Base-by-base conservation (phyloP, 2,329 filamentous ascomycete genomes). In the Sarocladium oryzae region DNA sequence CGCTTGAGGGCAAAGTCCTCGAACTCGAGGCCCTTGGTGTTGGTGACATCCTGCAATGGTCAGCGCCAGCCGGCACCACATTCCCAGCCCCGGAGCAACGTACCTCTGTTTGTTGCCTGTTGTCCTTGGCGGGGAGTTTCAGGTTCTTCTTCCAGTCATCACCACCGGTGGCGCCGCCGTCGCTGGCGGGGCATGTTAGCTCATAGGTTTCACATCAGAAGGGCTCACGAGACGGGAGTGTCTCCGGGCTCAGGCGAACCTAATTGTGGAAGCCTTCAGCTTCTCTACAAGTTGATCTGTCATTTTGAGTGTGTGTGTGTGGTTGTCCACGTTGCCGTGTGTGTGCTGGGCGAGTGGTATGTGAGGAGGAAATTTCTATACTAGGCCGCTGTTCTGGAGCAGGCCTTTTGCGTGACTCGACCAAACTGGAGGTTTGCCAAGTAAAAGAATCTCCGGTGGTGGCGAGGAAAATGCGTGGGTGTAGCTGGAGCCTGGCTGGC, bases 1-100 rank as follows among this genome's bases (percentile, higher is more conserved):
- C 93, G 82, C 76, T 95, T 96, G 61, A 99, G 85, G 58, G 87
- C 88, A 67, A 99, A 96, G 60, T 97, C 89, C 71, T 99, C 95
- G 65, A 96, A 99, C 61, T 99, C 93, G 56, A 99, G 78, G 55
- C 93, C 93, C 74, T 96, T 97, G 28, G 92, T 99, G 62, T 90
- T 91, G 53, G 92, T 97, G 55, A 99, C 95, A 87, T 99, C 93
- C 88, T 95, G 56, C 2, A 54, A 36, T 10, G 13, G 28, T 30
- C 16, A 32, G 28, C n/a, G n/a, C 10, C 26, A 33, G 28, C 24
- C 26, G 26, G 11, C 21, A 26, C 26, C 26, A 26, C 3, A 5
- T 33, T 33, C 8, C 15, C 9, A 4, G n/a, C 4, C 24, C 8
- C 6, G 5, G 13, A 10, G 13, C 15, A 43, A 49, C 52, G 35